Base-by-base conservation (phyloP, 1,284 basidiomycete genomes). In the Boletus semigastroideus region DNA sequence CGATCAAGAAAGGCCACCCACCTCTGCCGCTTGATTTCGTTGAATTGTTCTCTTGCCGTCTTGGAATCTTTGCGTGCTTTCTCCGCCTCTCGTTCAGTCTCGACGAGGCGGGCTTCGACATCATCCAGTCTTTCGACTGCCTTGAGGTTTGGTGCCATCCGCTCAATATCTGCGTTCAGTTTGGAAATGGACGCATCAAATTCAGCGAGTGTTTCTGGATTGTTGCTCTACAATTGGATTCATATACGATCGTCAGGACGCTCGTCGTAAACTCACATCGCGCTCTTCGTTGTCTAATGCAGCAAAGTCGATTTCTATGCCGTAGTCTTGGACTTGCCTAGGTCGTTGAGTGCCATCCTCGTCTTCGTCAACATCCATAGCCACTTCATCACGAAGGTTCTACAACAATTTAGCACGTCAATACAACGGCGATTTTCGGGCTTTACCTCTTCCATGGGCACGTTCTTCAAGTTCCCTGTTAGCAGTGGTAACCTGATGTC, bases 61-160 rank as follows among this genome's bases (percentile, higher is more conserved):
- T 92, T 95, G 3, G 92, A 94, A 47, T 93, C 90, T 59, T 88
- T 90, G 20, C 88, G 78, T 13, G 87, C 84, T 58, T 86, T 86
- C 13, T 90, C 87, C 1, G 88, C 86, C 64, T 90, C 88, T 53
- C 77, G 80, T 68, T 90, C 88, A 0, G 87, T 87, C 49, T 87
- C 82, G 1, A 80, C 74, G 3, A 90, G 76, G 60, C 89, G 89
- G 1, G 75, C 74, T 69, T 99, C 92, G 1, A 98, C 94, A 59
- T 98, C 94, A 52, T 92, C 92, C n/a, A 99, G 78, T 52, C 92
- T 79, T 56, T 98, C 94, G 57, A 95, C 89, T 0, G 95, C 94
- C 69, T 98, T 98, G 82, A 98, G 82, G 70, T 98, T 98, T 14
- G 97, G 96, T 4, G 92, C 90, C 86, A 98, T 91, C 48, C 85